These are phyloP conservation scores for Phaeosphaeria sp. DNA, from an alignment of 2,329 filamentous ascomycete genomes.

Conservation along the genomic window DNA sequence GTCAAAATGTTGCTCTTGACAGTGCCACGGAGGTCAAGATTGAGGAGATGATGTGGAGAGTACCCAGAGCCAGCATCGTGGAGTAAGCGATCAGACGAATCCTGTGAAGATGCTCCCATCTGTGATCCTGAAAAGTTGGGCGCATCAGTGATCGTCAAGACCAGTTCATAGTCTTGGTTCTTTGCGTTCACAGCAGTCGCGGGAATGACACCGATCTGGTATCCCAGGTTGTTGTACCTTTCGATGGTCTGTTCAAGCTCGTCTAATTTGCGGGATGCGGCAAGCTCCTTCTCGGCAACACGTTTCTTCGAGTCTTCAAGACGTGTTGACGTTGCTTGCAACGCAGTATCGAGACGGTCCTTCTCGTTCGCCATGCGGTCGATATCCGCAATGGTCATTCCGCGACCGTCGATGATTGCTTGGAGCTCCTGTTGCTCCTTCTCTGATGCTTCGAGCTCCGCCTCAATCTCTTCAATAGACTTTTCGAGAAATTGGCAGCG, in stretches of 20 bases:
- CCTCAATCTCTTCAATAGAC: conserved; percentile 83
- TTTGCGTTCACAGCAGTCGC: conserved; percentile 84
- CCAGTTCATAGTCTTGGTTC: conserved; percentile 83
- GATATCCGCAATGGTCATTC: conserved; percentile 97
- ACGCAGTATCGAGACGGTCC: conserved; percentile 87
- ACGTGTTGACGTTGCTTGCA: conserved; percentile 76
- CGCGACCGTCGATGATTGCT: conserved; percentile 86
- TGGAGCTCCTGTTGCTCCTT: conserved; percentile 82
- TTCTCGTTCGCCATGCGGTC: conserved; percentile 98
- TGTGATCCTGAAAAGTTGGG: conserved; percentile 72
- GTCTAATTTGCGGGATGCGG: conserved; percentile 84
- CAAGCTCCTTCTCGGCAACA: conserved; percentile 85
- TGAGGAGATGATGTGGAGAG: conserved; percentile 85
- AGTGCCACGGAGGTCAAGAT: conserved; percentile 82
- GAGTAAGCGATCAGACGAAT: conserved; percentile 74
- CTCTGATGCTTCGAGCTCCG: conserved; percentile 82
- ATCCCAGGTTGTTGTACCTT: conserved; percentile 90
- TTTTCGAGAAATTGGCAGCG: conserved; percentile 83
- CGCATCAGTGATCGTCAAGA: conserved; percentile 78
- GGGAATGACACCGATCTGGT: conserved; percentile 91
- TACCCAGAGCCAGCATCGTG: conserved; percentile 85
- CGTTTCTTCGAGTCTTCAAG: conserved; percentile 86
- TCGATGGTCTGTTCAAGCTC: conserved; percentile 91
- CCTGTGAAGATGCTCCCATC: conserved; percentile 53
- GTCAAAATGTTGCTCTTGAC: conserved; percentile 79